phyloP scores from a whole-genome alignment of 805 yeast genomes.

The Candida coquimbonensis region DNA sequence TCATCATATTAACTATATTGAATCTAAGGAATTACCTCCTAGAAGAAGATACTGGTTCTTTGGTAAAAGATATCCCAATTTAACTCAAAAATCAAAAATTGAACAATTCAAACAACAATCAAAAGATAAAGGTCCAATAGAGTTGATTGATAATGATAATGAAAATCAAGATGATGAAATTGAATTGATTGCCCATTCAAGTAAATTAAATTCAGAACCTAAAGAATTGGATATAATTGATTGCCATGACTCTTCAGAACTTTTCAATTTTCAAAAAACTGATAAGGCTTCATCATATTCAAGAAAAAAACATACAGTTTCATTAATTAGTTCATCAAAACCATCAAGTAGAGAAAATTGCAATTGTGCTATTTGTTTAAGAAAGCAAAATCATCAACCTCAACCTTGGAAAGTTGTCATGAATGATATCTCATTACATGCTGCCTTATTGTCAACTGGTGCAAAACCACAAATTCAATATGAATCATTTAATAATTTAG shows the following conservation, averaged over 20 bases:
- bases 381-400: conserved; percentile 1
- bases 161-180: conserved; percentile 4
- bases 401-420: conserved; percentile 27
- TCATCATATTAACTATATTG: conserved; percentile 10
- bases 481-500: conserved; percentile 11
- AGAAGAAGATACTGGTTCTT: conserved; percentile 11
- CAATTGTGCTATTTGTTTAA: conserved; percentile 1
- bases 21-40: conserved; percentile 2
- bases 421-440: conserved; percentile 32
- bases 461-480: conserved; percentile 8
- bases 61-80: conserved; percentile 5
- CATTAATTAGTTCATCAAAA: conserved; percentile 3
- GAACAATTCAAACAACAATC: neutral
- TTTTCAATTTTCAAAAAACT: neutral
- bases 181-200: conserved; percentile 12
- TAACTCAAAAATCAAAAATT: neutral
- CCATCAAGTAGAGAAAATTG: conserved; percentile 3
- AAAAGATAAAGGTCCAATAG: neutral
- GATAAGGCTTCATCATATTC: conserved; percentile 8
- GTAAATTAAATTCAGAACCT: neutral
- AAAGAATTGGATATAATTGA: neutral
- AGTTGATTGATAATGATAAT: neutral
- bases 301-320: conserved; percentile 6
- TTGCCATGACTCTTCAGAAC: neutral
- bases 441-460: conserved; percentile 33